Base-by-base conservation (phyloP, 2,329 filamentous ascomycete species). In the Pochonia chlamydosporia region DNA sequence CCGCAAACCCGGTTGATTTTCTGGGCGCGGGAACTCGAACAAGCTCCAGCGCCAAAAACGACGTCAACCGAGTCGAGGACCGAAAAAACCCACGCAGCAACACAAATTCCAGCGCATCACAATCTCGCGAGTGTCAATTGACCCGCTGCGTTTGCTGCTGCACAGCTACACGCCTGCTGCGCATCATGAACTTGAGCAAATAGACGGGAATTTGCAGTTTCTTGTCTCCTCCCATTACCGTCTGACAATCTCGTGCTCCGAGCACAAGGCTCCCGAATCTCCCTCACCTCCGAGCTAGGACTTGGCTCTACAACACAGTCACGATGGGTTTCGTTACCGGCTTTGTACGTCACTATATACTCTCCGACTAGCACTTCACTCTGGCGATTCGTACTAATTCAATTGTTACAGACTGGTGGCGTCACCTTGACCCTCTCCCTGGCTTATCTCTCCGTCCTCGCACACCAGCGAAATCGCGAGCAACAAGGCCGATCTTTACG, bases 291-390 rank as follows among this genome's bases (percentile, higher is more conserved):
- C 42, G 23, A 40, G 47, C 41, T 30, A 28, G 25, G 9, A 20
- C 50, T 50, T 42, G 41, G 24, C 37, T 31, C 28, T 49, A 40
- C 39, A 44, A 37, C 39, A 24, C 41, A 16, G 25, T n/a, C 44
- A 68, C 49, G 56, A 89, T 89, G 85, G 84, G 85, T 61, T 88
- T 89, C 73, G 76, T 79, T 55, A 76, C 81, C 36, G 86, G 87
- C 57, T 87, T 90, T 64, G 87, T 90, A 76, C 54, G 84, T 71
- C 14, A 1, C 36, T 43, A 14, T 8, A 40, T 37, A 20, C n/a
- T 25, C 26, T 24, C 16, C 40, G n/a, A n/a, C 20, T 43, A 11
- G 18, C 3, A 23, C 10, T n/a, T 16, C 10, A 8, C 10, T 14
- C 7, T 21, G 3, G 7, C 28, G 20, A 20, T 44, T 21, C 16